These are phyloP conservation scores for Penicillium mononematosum DNA, from an alignment of 495 filamentous ascomycete genomes.

Conservation along the genomic window DNA sequence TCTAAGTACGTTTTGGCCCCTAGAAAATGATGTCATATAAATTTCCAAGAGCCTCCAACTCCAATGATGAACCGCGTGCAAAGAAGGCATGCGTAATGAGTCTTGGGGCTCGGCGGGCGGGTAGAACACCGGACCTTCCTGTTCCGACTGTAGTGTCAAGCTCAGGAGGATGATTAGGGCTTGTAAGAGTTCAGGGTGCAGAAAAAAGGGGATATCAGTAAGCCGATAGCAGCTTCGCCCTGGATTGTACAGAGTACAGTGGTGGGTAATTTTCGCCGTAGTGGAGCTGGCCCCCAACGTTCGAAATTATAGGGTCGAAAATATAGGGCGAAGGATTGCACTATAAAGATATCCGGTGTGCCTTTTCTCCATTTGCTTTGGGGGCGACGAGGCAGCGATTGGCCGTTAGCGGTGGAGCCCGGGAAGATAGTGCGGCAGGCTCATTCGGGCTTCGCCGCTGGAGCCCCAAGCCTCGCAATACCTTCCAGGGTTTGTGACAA, in stretches of 20 bases:
- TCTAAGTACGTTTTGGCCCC: background rate
- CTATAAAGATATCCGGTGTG: background rate
- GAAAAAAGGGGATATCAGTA: background rate
- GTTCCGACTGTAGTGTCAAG: background rate
- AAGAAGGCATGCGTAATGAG: background rate
- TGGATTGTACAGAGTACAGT: background rate
- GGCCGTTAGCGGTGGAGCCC: background rate
- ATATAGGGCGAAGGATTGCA: background rate
- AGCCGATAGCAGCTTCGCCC: background rate
- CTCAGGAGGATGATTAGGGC: background rate
- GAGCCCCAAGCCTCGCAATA: conserved; percentile 5
- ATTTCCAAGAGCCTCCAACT: background rate
- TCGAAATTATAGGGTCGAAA: background rate
- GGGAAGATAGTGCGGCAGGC: background rate
- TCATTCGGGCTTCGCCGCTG: background rate
- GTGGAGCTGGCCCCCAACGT: background rate
- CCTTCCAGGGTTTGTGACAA: background rate
- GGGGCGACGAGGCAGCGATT: background rate
- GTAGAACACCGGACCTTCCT: background rate
- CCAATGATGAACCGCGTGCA: background rate
- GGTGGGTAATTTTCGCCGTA: background rate
- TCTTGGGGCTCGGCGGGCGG: background rate
- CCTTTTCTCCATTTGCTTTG: background rate
- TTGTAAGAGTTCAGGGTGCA: background rate
- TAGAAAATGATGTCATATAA: background rate